These are phyloP conservation scores for Aphanomyces euteiches DNA, from an alignment of 352 stramenopile genomes.

Conservation along the genomic window DNA sequence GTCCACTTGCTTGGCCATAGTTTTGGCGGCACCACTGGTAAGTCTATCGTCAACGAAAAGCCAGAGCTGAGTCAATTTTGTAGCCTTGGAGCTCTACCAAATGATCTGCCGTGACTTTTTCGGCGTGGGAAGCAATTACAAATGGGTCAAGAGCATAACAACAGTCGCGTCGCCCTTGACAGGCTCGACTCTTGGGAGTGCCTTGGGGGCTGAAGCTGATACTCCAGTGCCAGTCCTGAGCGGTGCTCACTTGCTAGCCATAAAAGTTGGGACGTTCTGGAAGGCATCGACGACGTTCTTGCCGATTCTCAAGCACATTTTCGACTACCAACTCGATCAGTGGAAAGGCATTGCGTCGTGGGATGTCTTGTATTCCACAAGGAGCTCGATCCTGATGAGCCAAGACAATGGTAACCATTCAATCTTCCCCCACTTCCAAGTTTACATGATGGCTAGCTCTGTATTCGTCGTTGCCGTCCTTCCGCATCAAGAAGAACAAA, in stretches of 20 bases:
- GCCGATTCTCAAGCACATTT: slow-evolving; percentile 42
- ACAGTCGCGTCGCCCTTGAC: slow-evolving; percentile 58
- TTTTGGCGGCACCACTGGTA: slow-evolving; percentile 53
- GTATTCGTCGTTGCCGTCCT: slow-evolving; percentile 48
- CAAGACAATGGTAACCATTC: slow-evolving; percentile 28
- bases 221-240: slow-evolving; percentile 39
- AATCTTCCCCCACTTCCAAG: neutral
- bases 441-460: slow-evolving; percentile 38
- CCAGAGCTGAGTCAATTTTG: no score
- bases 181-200: slow-evolving; percentile 54
- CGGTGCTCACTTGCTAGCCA: slow-evolving; percentile 41
- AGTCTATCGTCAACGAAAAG: neutral
- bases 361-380: slow-evolving; percentile 27
- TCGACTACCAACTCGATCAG: slow-evolving; percentile 57
- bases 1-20: slow-evolving; percentile 65
- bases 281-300: slow-evolving; percentile 41
- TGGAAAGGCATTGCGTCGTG: slow-evolving; percentile 36
- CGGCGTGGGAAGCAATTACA: slow-evolving; percentile 44
- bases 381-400: slow-evolving; percentile 34
- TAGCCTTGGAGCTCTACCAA: slow-evolving; percentile 70
- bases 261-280: slow-evolving; percentile 47
- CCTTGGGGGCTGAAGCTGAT: slow-evolving; percentile 42
- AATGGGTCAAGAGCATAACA: slow-evolving; percentile 59
- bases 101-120: slow-evolving; percentile 57
- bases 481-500: slow-evolving; percentile 50